Base-by-base conservation (phyloP, 2,329 filamentous ascomycete species). In the Alternaria metachromatica region DNA sequence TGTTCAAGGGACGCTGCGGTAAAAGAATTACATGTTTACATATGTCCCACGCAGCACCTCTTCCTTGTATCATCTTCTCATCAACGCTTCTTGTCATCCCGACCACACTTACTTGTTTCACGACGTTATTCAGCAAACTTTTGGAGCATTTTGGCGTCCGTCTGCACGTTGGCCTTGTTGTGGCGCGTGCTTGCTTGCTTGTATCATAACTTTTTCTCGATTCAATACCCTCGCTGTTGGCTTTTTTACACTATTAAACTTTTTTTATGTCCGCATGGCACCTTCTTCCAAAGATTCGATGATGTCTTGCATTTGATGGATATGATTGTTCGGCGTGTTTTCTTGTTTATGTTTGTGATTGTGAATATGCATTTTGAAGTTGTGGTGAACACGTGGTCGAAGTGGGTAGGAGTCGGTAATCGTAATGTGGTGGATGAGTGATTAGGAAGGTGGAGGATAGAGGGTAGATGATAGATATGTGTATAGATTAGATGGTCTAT, bases 1-100 rank as follows among this genome's bases (percentile, higher is more conserved):
- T 80, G 87, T 90, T 72, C 93, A 96, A 83, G 75, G 86, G 58
- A 88, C 89, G 54, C 83, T 96, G 76, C 86, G 88, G 80, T 94
- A 88, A 25, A 18, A 26, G n/a, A 15, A 41, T 41, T 18, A 18
- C 9, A 41, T 6, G 33, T 41, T 41, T 37, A 18, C 10, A 18
- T 25, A 26, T 28, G 12, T 15, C 26, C 26, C 25, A n/a, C 28
- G 41, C 46, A 18, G 28, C 13, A 25, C 21, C 18, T 15, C n/a
- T 48, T 30, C 12, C 28, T 30, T 30, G 28, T 30, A 30, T 30
- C 30, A 7, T 33, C 26, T 23, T 45, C 5, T 28, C 10, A 45
- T 43, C 48, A 43, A 60, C 30, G 3, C 8, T 25, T 23, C 3
- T 26, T 61, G 33, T 30, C 13, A 37, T 37, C 33, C 33, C 33